phyloP scores from a whole-genome alignment of 2,329 filamentous ascomycete species.

The Apiospora koreana region DNA sequence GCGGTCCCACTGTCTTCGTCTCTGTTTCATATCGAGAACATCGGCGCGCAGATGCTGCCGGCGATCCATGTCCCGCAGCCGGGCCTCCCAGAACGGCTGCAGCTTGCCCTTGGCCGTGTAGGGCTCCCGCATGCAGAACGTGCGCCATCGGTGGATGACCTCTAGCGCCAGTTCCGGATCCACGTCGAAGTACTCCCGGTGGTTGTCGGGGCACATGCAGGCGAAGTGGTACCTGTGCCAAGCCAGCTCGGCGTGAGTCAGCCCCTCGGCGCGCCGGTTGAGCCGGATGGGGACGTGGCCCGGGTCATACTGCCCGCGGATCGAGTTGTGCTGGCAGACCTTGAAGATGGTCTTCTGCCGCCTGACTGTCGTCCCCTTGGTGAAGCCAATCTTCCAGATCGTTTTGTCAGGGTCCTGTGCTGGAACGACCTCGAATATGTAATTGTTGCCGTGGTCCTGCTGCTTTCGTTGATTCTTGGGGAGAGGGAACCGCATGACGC shows the following conservation, averaged over 20 bases:
- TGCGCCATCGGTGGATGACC: slow-evolving; percentile 14
- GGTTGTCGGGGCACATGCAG: slow-evolving; percentile 9
- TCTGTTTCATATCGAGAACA: neutral
- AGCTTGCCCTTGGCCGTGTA: slow-evolving; percentile 12
- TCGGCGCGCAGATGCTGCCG: neutral
- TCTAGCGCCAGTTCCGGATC: slow-evolving; percentile 4
- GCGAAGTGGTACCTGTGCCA: neutral
- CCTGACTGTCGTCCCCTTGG: neutral
- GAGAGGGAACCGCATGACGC: neutral
- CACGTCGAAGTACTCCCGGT: slow-evolving; percentile 15
- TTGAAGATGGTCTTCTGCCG: slow-evolving; percentile 11
- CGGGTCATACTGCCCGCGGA: slow-evolving; percentile 15
- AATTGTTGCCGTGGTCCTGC: slow-evolving; percentile 15
- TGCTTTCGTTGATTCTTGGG: neutral
- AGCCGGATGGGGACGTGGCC: slow-evolving; percentile 14
- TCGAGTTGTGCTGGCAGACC: neutral
- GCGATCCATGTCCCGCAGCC: neutral
- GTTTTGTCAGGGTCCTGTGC: neutral
- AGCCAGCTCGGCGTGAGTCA: slow-evolving; percentile 14
- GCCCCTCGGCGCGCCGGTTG: slow-evolving; percentile 10
- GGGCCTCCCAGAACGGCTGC: slow-evolving; percentile 13
- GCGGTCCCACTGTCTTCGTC: neutral
- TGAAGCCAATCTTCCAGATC: slow-evolving; percentile 16
- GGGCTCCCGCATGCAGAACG: slow-evolving; percentile 14
- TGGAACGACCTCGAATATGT: slow-evolving; percentile 13